These are phyloP conservation scores for Panellus pusillus DNA, from an alignment of 768 basidiomycete species.

Conservation along the genomic window DNA sequence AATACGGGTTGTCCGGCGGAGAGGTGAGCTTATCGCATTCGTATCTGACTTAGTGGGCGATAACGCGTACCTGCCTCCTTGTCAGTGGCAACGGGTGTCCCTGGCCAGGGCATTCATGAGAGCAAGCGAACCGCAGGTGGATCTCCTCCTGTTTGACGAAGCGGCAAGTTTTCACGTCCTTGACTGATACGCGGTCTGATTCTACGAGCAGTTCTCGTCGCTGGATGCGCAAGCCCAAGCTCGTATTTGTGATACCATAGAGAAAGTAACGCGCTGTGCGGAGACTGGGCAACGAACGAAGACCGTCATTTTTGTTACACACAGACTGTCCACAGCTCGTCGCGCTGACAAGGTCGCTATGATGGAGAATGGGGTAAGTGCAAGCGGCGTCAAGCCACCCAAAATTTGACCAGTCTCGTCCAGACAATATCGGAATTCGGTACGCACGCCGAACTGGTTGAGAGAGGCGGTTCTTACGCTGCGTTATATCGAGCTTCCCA, in stretches of 20 bases:
- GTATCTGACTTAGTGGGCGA: neutral
- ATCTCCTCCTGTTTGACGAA: constrained; percentile 83
- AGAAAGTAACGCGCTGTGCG: constrained; percentile 58
- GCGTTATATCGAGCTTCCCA: constrained; percentile 64
- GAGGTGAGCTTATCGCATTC: constrained; percentile 53
- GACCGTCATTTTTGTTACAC: constrained; percentile 82
- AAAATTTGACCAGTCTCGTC: constrained; percentile 21
- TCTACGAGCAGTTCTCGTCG: constrained; percentile 61
- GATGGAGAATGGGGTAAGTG: constrained; percentile 72
- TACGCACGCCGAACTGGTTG: constrained; percentile 65
- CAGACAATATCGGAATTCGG: constrained; percentile 79
- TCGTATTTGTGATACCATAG: constrained; percentile 75
- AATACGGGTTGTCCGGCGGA: constrained; percentile 79
- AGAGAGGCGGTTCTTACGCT: constrained; percentile 62
- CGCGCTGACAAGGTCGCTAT: constrained; percentile 85
- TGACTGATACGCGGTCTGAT: constrained; percentile 4
- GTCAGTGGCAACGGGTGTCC: constrained; percentile 84
- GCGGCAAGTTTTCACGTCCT: constrained; percentile 51
- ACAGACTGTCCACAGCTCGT: constrained; percentile 77
- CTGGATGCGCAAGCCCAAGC: constrained; percentile 80
- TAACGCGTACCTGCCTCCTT: constrained; percentile 6
- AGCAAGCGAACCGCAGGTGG: constrained; percentile 69
- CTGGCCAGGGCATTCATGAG: constrained; percentile 88
- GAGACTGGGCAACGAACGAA: constrained; percentile 56
- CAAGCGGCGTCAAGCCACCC: neutral